Conservation (phyloP, 2,329 filamentous ascomycete genomes). For the Blastomyces parvus region DNA sequence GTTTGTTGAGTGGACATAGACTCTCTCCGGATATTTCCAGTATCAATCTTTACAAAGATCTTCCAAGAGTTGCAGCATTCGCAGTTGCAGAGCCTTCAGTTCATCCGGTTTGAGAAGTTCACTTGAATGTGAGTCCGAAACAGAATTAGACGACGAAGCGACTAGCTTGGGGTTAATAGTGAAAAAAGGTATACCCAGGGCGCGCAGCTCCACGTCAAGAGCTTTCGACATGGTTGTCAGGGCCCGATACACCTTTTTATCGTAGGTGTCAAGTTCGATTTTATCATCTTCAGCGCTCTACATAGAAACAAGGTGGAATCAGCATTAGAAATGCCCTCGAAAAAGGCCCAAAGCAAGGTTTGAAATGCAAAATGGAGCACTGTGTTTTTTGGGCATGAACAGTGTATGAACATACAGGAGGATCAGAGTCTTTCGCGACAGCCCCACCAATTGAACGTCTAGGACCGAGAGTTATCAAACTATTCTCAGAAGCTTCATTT, state of each 20-base stretch:
- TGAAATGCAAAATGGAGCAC: not conserved
- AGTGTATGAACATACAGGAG: constrained; percentile 24
- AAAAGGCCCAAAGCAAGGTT: not conserved
- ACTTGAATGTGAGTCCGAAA: constrained; percentile 13
- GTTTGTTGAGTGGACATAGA: not conserved
- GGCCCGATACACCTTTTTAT: constrained; percentile 54
- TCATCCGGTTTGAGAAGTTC: constrained; percentile 33
- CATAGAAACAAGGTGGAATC: not conserved
- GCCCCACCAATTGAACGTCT: constrained; percentile 41
- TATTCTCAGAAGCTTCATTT: constrained; percentile 11
- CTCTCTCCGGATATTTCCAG: not conserved
- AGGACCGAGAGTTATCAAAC: constrained; percentile 2
- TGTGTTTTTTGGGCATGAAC: too few species aligned
- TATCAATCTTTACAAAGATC: constrained; percentile 39
- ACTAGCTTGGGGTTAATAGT: constrained; percentile 41
- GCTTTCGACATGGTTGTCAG: constrained; percentile 50
- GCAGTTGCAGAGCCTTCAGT: constrained; percentile 36
- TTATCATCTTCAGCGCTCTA: constrained; percentile 41
- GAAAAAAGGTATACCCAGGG: constrained; percentile 53
- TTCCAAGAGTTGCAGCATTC: constrained; percentile 43
- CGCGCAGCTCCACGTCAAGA: constrained; percentile 47
- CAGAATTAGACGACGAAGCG: not conserved
- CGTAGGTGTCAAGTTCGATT: constrained; percentile 49
- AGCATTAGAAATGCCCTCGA: not conserved
- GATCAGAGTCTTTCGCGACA: constrained; percentile 23